These are phyloP conservation scores for Tetrastigma voinierianum DNA, from an alignment of 164 flowering plant species.

Conservation along the genomic window DNA sequence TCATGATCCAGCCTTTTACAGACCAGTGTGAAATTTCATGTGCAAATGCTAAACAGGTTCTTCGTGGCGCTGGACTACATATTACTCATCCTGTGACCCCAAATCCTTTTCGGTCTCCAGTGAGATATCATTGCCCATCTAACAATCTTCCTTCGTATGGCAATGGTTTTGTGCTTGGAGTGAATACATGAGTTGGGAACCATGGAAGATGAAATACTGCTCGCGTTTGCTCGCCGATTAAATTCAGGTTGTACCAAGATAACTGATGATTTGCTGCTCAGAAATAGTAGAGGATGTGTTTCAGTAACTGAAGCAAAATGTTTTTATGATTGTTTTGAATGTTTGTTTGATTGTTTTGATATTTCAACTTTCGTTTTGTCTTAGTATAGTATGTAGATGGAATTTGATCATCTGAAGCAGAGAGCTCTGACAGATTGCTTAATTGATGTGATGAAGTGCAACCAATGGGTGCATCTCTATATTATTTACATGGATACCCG, in stretches of 20 bases:
- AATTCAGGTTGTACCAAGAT: not conserved
- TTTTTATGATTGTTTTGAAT: not conserved
- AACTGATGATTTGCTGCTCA: not conserved
- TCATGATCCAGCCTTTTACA: conserved; percentile 54
- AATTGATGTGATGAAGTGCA: no score
- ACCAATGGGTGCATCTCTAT: no score
- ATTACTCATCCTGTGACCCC: conserved; percentile 60
- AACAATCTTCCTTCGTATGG: conserved; percentile 53
- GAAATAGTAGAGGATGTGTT: not conserved
- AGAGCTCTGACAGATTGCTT: no score
- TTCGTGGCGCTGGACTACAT: conserved; percentile 48
- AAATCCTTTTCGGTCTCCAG: conserved; percentile 66
- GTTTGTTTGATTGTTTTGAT: not conserved
- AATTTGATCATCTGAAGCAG: no score
- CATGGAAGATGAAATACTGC: not conserved
- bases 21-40: conserved; percentile 51
- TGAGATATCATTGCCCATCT: conserved; percentile 35
- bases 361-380: not conserved
- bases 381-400: no score
- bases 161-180: conserved; percentile 59
- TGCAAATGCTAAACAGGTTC: conserved; percentile 56
- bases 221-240: not conserved
- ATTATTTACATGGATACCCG: no score
- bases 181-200: conserved; percentile 37
- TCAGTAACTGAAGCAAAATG: not conserved